phyloP scores from a whole-genome alignment of 441 rosid genomes.

The Jatropha multifida region DNA sequence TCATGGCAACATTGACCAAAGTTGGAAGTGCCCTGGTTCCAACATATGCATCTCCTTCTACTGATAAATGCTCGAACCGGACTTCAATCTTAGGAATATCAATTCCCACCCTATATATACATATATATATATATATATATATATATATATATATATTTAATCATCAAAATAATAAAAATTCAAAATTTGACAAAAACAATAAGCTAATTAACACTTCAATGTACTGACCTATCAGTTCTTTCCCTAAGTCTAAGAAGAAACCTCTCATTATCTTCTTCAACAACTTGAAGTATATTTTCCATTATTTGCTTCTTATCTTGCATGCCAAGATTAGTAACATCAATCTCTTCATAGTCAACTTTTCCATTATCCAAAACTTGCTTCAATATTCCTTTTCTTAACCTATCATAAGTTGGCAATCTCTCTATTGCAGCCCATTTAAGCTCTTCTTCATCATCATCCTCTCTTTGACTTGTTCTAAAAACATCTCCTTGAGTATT shows the following conservation, averaged over 20 bases:
- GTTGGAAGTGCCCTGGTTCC: constrained; percentile 70
- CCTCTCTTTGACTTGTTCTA: constrained; percentile 43
- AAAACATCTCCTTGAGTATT: constrained; percentile 39
- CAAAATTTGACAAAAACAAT: background rate
- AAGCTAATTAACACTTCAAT: background rate
- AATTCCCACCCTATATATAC: constrained; percentile 48
- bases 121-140: background rate
- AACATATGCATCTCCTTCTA: constrained; percentile 57
- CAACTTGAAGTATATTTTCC: constrained; percentile 46
- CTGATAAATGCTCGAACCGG: constrained; percentile 46
- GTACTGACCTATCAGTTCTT: constrained; percentile 47
- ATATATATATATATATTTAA: background rate
- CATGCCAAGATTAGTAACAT: constrained; percentile 43
- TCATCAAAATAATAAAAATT: background rate
- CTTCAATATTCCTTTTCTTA: constrained; percentile 43
- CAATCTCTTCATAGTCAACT: constrained; percentile 45
- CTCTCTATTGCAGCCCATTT: constrained; percentile 71
- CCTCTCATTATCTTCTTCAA: constrained; percentile 56
- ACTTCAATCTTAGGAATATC: constrained; percentile 57
- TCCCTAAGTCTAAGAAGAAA: constrained; percentile 48
- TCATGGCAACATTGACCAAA: constrained; percentile 42
- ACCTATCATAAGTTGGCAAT: constrained; percentile 55
- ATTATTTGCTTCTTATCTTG: constrained; percentile 46
- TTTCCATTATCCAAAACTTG: constrained; percentile 43
- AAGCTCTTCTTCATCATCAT: constrained; percentile 67